These are phyloP conservation scores for Emmonsiellopsis sp. DNA, from an alignment of 2,329 filamentous ascomycete species.

Conservation along the genomic window DNA sequence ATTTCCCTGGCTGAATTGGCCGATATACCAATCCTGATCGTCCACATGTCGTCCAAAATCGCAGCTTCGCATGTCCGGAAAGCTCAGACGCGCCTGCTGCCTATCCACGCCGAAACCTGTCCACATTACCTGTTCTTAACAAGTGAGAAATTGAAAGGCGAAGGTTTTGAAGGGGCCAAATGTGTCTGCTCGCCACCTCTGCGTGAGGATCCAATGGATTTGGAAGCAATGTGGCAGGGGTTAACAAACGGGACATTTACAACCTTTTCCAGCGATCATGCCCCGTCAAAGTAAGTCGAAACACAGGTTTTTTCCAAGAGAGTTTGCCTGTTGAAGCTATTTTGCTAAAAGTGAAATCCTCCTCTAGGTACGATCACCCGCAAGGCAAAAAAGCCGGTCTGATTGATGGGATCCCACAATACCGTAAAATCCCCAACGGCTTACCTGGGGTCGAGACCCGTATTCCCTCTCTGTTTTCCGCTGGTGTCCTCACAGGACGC, in stretches of 20 bases:
- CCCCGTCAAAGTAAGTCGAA: constrained; percentile 23
- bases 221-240: constrained; percentile 44
- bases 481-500: constrained; percentile 8
- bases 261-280: constrained; percentile 43
- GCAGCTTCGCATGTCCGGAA: constrained; percentile 42
- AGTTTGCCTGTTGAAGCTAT: not conserved
- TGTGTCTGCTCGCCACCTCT: constrained; percentile 47
- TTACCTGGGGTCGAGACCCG: constrained; percentile 36
- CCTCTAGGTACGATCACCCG: constrained; percentile 25
- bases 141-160: constrained; percentile 36
- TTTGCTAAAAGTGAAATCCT: not conserved
- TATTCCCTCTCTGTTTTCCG: constrained; percentile 30
- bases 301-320: not conserved
- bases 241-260: constrained; percentile 48
- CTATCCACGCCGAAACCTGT: constrained; percentile 50
- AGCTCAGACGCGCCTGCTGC: constrained; percentile 43
- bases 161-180: constrained; percentile 41
- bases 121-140: constrained; percentile 52
- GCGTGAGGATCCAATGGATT: constrained; percentile 39
- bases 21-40: constrained; percentile 45
- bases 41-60: constrained; percentile 42
- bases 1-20: constrained; percentile 43
- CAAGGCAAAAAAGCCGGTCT: constrained; percentile 31
- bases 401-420: constrained; percentile 25
- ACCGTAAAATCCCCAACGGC: constrained; percentile 36